A percentile compares a stretch with the other conserved stretches of the same genome.
phyloP scores from a whole-genome alignment of 768 basidiomycete genomes.

The Boletus bicolor region DNA sequence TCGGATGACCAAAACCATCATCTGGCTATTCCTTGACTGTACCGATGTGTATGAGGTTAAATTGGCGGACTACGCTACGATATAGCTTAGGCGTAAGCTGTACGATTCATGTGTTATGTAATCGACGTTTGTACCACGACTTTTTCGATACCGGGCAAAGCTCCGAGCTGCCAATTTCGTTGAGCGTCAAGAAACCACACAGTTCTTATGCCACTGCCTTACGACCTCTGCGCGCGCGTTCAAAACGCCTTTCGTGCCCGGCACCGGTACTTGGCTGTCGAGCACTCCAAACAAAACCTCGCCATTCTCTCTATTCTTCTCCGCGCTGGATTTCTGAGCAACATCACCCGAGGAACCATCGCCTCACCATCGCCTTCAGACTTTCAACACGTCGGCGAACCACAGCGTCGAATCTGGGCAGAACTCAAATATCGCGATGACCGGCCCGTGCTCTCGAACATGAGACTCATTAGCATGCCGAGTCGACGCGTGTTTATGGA shows the following conservation, averaged over 20 bases:
- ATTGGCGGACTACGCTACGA: no score
- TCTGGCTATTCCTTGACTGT: neutral
- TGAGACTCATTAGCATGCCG: constrained; percentile 83
- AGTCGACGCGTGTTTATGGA: constrained; percentile 79
- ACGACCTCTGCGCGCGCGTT: constrained; percentile 85
- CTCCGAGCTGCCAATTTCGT: neutral
- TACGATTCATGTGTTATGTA: constrained; percentile 8
- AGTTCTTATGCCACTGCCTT: constrained; percentile 54
- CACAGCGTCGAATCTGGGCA: constrained; percentile 85
- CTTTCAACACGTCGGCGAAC: constrained; percentile 57
- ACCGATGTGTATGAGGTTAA: neutral
- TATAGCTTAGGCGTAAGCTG: no score
- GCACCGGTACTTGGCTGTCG: constrained; percentile 70
- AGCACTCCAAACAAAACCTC: constrained; percentile 86
- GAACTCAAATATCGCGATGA: constrained; percentile 93
- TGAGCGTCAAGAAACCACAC: neutral
- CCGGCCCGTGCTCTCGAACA: constrained; percentile 72
- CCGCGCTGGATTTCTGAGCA: constrained; percentile 83
- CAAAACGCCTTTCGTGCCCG: constrained; percentile 92
- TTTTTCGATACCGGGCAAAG: neutral
- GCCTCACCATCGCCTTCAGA: constrained; percentile 57
- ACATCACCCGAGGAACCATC: constrained; percentile 75
- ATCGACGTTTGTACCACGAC: neutral
- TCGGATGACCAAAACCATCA: constrained; percentile 30
- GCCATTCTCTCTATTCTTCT: constrained; percentile 91